Percentiles rank a stretch among this genome's conserved stretches.
Evolutionary conservation across 1,284 basidiomycete species (phyloP).

Genomic region (Moesziomyces sp.): DNA sequence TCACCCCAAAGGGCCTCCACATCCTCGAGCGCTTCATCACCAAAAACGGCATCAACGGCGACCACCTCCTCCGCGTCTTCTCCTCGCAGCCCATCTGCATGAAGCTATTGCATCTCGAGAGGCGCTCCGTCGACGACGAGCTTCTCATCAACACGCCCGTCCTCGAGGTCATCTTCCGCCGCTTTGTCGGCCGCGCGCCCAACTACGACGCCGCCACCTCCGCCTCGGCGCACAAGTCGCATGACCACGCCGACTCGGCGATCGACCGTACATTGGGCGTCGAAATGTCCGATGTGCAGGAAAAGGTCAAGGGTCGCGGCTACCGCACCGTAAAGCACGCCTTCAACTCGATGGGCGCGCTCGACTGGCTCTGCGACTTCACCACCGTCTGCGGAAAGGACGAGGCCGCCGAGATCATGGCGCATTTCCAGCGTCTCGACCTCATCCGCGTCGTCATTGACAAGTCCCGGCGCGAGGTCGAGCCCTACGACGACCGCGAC

Average conservation of each 20-base stretch:
- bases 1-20: slow-evolving; percentile 97
- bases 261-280: slow-evolving; percentile 71
- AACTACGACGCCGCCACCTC: slow-evolving; percentile 25
- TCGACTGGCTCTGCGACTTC: slow-evolving; percentile 98
- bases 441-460: slow-evolving; percentile 81
- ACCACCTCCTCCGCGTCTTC: slow-evolving; percentile 90
- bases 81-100: slow-evolving; percentile 94
- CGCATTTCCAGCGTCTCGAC: slow-evolving; percentile 95
- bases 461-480: slow-evolving; percentile 66
- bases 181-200: slow-evolving; percentile 82
- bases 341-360: slow-evolving; percentile 84
- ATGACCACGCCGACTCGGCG: slow-evolving; percentile 11
- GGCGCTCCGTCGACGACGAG: slow-evolving; percentile 91
- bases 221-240: slow-evolving; percentile 1
- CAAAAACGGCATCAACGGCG: slow-evolving; percentile 94
- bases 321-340: slow-evolving; percentile 81
- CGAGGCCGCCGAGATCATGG: slow-evolving; percentile 95
- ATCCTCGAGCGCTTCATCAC: slow-evolving; percentile 98
- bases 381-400: slow-evolving; percentile 95
- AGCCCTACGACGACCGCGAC: slow-evolving; percentile 50
- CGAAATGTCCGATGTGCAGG: slow-evolving; percentile 74
- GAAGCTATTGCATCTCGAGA: slow-evolving; percentile 95
- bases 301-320: slow-evolving; percentile 75
- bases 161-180: slow-evolving; percentile 92
- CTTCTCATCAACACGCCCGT: slow-evolving; percentile 94